phyloP scores from a whole-genome alignment of 108 stramenopile genomes.

The Nitzschia sp. region DNA sequence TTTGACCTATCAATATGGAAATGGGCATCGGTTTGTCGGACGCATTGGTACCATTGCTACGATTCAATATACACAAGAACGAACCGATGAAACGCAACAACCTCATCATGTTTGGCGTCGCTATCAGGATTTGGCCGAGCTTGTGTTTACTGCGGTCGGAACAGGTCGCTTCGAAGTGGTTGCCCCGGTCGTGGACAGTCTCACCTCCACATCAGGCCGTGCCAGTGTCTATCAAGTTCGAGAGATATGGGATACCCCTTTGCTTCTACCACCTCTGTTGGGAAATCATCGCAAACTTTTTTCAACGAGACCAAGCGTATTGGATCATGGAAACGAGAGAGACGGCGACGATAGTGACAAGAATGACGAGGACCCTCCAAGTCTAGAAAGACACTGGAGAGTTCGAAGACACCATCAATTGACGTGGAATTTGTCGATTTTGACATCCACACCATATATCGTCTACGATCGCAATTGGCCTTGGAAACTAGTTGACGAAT shows the following conservation, averaged over 20 bases:
- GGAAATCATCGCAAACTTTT: not conserved
- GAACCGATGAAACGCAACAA: conserved; percentile 16
- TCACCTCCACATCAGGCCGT: not conserved
- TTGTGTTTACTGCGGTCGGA: conserved; percentile 71
- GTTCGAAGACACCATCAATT: conserved; percentile 10
- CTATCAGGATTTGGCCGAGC: conserved; percentile 27
- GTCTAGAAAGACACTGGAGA: not conserved
- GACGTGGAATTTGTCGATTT: conserved; percentile 24
- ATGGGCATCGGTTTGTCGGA: conserved; percentile 50
- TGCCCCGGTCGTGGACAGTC: conserved; percentile 1
- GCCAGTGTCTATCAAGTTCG: conserved; percentile 25
- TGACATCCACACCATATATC: conserved; percentile 39
- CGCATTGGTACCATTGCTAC: conserved; percentile 77
- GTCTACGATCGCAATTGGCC: conserved; percentile 58
- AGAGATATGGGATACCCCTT: conserved; percentile 19
- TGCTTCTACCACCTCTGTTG: conserved; percentile 3
- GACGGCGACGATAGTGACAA: not conserved
- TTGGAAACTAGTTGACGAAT: conserved; percentile 54
- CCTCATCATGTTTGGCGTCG: conserved; percentile 34
- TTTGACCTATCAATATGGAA: conserved; percentile 17
- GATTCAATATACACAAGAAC: conserved; percentile 68
- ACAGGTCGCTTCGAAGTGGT: conserved; percentile 62
- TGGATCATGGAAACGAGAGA: not conserved
- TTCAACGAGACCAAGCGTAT: not conserved
- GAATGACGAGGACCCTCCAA: not conserved